Percentiles rank a stretch among this genome's conserved stretches.
phyloP scores from a whole-genome alignment of 1,139 yeast species.

The Sugiyamaella grinbergsii region DNA sequence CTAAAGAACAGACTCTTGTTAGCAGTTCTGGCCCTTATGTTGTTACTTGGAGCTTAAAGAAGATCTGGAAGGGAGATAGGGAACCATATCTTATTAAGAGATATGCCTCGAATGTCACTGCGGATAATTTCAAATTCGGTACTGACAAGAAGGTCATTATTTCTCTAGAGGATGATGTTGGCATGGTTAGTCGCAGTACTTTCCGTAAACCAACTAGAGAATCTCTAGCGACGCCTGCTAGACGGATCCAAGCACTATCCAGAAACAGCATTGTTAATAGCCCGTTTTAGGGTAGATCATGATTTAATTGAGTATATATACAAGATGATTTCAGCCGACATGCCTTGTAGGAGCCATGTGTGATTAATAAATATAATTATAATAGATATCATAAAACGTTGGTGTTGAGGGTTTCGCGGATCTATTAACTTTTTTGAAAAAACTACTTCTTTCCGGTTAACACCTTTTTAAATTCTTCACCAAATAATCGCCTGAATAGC shows the following conservation, averaged over 20 bases:
- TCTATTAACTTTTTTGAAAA: not conserved
- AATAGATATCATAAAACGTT: too few relatives aligned
- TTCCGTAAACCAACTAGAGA: constrained; percentile 60
- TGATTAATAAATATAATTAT: too few relatives aligned
- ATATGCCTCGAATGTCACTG: constrained; percentile 64
- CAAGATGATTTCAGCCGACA: not conserved
- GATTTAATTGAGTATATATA: not conserved
- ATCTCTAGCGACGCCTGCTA: constrained; percentile 44
- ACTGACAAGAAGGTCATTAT: constrained; percentile 69
- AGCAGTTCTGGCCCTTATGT: constrained; percentile 82
- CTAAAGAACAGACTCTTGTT: constrained; percentile 69
- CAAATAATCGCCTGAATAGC: constrained; percentile 65
- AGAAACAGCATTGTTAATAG: constrained; percentile 40
- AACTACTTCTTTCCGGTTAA: constrained; percentile 18
- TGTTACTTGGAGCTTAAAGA: constrained; percentile 74
- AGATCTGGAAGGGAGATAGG: constrained; percentile 55
- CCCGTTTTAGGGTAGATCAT: constrained; percentile 32
- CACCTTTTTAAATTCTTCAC: constrained; percentile 59
- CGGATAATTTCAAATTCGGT: constrained; percentile 78
- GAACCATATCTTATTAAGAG: constrained; percentile 65
- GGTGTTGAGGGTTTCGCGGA: not conserved
- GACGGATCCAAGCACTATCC: constrained; percentile 34
- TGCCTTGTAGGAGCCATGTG: too few relatives aligned
- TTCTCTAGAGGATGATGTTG: constrained; percentile 70
- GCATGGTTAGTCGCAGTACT: constrained; percentile 59